Base-by-base conservation (phyloP, 306 rosid species). In the Lotus japonicus region DNA sequence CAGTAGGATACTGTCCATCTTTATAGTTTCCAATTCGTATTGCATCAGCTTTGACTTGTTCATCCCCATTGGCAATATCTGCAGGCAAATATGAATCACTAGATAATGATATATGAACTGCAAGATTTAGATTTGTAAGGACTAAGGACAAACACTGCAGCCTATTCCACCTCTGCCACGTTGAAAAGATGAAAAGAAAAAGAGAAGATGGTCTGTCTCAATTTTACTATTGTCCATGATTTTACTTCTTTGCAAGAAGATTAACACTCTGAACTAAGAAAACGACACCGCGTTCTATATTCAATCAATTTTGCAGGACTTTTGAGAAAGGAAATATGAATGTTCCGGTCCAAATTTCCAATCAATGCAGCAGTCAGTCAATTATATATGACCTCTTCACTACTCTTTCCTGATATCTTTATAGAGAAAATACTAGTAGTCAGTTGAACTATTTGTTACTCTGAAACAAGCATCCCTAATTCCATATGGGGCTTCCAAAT, bases 1-100 rank as follows among this genome's bases (percentile, higher is more conserved):
- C 92, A 15, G 89, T 87, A 65, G 99, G 99, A 83, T 78, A 88
- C 41, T 87, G 82, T 13, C 96, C 96, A 54, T 90, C 84, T 45
- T 78, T 89, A 80, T 94, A 94, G 74, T 88, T 87, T 80, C 99
- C 99, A 9, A 94, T 87, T 66, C 92, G 81, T 54, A 86, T 70
- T 0, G 99, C 99, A 77, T 94, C 99, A 69, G 88, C 95, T 81
- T 88, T 90, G 80, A 94, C 91, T 74, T 87, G 95, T 71, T 88
- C 95, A 55, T 94, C 96, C 45, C 99, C 97, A 6, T 84, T 87
- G 15, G 82, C 90, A 50, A 94, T 94, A 53, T 94, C 99, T 94
- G 84, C 70, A 78, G 36, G 72, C 19, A 85, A 64, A 79, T 59
- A 39, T 12, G 72, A 55, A 83, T 70, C 54, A 52, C 15, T 58